phyloP scores from a whole-genome alignment of 495 filamentous ascomycete genomes.

The Xylaria cubensis region DNA sequence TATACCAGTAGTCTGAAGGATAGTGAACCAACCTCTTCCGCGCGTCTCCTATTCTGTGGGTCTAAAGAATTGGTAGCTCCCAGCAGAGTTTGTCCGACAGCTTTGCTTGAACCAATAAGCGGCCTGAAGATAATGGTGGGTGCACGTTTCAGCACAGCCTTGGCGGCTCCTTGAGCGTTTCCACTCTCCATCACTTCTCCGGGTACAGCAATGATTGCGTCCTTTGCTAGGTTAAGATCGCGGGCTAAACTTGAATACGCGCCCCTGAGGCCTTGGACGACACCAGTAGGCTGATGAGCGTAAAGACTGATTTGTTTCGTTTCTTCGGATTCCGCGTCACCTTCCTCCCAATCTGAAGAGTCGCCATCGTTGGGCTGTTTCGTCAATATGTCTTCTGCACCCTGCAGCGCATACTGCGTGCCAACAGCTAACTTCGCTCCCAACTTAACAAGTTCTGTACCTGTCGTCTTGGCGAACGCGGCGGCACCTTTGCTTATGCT shows the following conservation, averaged over 20 bases:
- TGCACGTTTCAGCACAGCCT: constrained; percentile 78
- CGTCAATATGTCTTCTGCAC: constrained; percentile 78
- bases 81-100: constrained; percentile 85
- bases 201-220: constrained; percentile 95
- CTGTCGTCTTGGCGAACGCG: constrained; percentile 90
- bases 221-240: constrained; percentile 80
- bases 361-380: constrained; percentile 51
- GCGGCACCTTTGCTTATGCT: constrained; percentile 89
- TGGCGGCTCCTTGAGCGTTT: constrained; percentile 81
- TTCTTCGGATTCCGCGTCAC: constrained; percentile 66
- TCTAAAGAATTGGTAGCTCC: constrained; percentile 95
- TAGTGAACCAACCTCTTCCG: constrained; percentile 78
- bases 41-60: constrained; percentile 76
- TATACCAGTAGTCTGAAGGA: background rate
- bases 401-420: constrained; percentile 88
- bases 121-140: constrained; percentile 92
- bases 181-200: constrained; percentile 87
- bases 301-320: constrained; percentile 83
- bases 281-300: constrained; percentile 88
- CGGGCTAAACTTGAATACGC: constrained; percentile 83
- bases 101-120: constrained; percentile 88
- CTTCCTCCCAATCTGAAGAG: constrained; percentile 65
- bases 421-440: constrained; percentile 95
- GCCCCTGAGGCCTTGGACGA: constrained; percentile 82
- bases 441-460: constrained; percentile 86